phyloP scores from a whole-genome alignment of 441 rosid species.

The Omphalea diandra region DNA sequence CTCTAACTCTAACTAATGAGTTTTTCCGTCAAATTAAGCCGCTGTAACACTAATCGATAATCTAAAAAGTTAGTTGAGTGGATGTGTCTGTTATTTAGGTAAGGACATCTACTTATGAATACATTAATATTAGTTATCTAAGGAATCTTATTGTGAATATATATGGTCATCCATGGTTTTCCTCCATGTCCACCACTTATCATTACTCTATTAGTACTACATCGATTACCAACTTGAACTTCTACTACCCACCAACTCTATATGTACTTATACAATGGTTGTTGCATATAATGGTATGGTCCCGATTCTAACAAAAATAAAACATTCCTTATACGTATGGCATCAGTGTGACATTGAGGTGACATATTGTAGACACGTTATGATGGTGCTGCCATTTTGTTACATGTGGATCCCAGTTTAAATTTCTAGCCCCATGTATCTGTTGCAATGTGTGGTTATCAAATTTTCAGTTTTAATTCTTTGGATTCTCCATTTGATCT shows the following conservation, averaged over 20 bases:
- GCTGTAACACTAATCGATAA: no score
- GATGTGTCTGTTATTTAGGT: no score
- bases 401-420: constrained; percentile 3
- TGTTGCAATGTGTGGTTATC: no score
- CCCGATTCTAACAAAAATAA: not conserved
- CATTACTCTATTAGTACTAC: no score
- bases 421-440: no score
- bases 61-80: no score
- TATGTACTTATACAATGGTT: not conserved
- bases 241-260: not conserved
- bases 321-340: not conserved
- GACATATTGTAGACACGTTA: not conserved
- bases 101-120: no score
- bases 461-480: no score
- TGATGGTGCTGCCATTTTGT: not conserved
- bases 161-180: no score
- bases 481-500: not conserved
- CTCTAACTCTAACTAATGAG: not conserved
- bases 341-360: constrained; percentile 2
- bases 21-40: no score
- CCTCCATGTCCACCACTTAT: not conserved
- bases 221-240: not conserved
- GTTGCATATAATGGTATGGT: not conserved
- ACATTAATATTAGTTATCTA: no score
- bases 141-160: no score